Evolutionary conservation across 1,284 basidiomycete genomes (phyloP).

Genomic region (Tylopilus orsonianus): DNA sequence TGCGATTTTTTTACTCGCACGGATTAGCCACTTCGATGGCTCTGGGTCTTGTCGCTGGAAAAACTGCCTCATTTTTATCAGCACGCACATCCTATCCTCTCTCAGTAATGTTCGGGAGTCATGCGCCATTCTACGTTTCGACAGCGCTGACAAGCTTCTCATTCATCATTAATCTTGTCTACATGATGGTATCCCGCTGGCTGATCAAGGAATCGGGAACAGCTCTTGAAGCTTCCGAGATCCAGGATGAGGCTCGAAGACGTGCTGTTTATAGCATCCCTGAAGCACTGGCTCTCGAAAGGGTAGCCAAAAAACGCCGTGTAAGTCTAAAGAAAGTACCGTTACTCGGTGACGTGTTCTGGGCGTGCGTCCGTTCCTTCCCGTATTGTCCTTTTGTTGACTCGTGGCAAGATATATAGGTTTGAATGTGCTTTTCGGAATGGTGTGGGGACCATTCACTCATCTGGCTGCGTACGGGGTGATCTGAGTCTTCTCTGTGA

Average conservation of each 20-base stretch:
- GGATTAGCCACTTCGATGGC: conserved; percentile 79
- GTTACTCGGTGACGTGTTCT: conserved; percentile 75
- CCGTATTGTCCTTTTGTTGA: conserved; percentile 11
- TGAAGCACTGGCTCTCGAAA: conserved; percentile 63
- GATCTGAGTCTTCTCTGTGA: not conserved
- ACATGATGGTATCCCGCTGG: conserved; percentile 64
- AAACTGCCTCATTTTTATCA: conserved; percentile 72
- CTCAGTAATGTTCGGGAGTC: conserved; percentile 62
- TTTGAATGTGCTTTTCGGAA: conserved; percentile 72
- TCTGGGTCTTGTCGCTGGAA: conserved; percentile 75
- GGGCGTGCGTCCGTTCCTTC: conserved; percentile 53
- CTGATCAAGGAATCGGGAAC: conserved; percentile 57
- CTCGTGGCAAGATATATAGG: conserved; percentile 56
- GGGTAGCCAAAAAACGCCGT: conserved; percentile 61
- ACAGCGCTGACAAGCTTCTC: conserved; percentile 62
- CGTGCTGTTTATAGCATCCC: conserved; percentile 45
- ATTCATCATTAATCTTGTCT: conserved; percentile 66
- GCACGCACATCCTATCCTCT: conserved; percentile 76
- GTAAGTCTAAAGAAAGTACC: conserved; percentile 61
- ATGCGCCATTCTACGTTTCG: conserved; percentile 74
- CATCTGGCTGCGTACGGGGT: conserved; percentile 70
- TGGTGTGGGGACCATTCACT: conserved; percentile 76
- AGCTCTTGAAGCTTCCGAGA: conserved; percentile 63
- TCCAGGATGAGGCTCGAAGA: conserved; percentile 50
- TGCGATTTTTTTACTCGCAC: conserved; percentile 75